A percentile compares a stretch with the other conserved stretches of the same genome.
Evolutionary conservation across 2,329 filamentous ascomycete species (phyloP).

Genomic region (Sarocladium brachiariae): DNA sequence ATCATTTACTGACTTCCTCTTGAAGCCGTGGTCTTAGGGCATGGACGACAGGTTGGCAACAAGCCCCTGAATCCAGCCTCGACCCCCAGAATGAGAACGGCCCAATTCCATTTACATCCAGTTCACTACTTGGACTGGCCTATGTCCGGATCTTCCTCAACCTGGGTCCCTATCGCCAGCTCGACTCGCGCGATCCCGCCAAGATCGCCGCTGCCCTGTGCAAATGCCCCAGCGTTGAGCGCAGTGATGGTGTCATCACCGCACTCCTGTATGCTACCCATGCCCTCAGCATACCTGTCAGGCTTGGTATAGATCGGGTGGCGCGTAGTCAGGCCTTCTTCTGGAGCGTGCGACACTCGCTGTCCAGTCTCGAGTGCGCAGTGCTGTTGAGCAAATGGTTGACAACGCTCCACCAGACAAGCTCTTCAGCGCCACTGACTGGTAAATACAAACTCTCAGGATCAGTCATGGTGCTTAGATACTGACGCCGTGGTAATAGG

Average conservation of each 20-base stretch:
- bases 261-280: constrained; percentile 48
- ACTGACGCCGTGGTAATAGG: no score
- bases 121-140: constrained; percentile 36
- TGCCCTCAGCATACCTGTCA: constrained; percentile 47
- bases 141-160: constrained; percentile 40
- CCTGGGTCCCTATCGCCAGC: constrained; percentile 33
- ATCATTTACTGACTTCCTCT: no score
- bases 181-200: constrained; percentile 35
- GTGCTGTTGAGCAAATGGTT: constrained; percentile 47
- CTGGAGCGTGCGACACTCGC: constrained; percentile 50
- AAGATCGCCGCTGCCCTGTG: constrained; percentile 32
- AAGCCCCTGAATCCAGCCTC: constrained; percentile 30
- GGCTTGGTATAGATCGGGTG: constrained; percentile 47
- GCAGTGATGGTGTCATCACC: constrained; percentile 39
- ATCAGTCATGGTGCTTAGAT: no score
- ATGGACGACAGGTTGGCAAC: constrained; percentile 32
- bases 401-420: constrained; percentile 19
- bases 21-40: constrained; percentile 27
- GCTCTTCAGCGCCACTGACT: constrained; percentile 17
- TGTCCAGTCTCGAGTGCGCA: constrained; percentile 48
- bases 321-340: constrained; percentile 48
- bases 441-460: constrained; percentile 17
- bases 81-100: constrained; percentile 34
- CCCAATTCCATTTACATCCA: constrained; percentile 36
- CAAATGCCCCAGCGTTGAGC: constrained; percentile 32